These are phyloP conservation scores for Colletotrichum melonis DNA, from an alignment of 2,329 filamentous ascomycete species.

Conservation along the genomic window DNA sequence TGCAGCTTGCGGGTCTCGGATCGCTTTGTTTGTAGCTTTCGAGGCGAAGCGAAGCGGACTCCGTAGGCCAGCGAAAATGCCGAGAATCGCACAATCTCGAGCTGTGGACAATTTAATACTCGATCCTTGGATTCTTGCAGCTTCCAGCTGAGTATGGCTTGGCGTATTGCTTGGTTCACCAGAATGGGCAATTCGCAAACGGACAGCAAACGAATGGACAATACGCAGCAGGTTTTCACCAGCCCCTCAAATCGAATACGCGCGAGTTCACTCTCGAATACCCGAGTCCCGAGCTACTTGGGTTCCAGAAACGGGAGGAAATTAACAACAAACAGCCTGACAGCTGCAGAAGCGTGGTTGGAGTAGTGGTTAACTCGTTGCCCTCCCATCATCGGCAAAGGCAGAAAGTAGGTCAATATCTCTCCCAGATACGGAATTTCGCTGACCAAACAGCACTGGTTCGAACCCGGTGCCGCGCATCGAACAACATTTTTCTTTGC, in stretches of 20 bases:
- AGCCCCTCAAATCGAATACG: background rate
- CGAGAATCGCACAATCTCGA: no score
- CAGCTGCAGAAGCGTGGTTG: slow-evolving; percentile 17
- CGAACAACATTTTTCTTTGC: background rate
- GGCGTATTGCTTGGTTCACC: no score
- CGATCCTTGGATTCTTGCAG: background rate
- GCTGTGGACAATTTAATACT: no score
- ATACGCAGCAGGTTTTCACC: background rate
- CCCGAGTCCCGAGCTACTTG: background rate
- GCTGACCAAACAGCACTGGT: slow-evolving; percentile 14
- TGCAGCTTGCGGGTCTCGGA: background rate
- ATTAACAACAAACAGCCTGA: background rate
- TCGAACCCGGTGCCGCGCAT: slow-evolving; percentile 35
- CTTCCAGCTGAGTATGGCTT: background rate
- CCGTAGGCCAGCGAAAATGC: no score
- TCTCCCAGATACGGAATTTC: background rate
- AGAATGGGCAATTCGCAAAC: no score
- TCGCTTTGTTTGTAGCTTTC: background rate
- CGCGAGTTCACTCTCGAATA: background rate
- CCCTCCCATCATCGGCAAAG: slow-evolving; percentile 27
- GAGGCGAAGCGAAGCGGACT: background rate
- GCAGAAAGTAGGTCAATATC: slow-evolving; percentile 28
- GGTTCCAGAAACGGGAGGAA: background rate
- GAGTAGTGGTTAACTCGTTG: slow-evolving; percentile 36
- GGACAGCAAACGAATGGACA: no score